These are phyloP conservation scores for Stemphylium vesicarium DNA, from an alignment of 2,329 filamentous ascomycete species.

Conservation along the genomic window DNA sequence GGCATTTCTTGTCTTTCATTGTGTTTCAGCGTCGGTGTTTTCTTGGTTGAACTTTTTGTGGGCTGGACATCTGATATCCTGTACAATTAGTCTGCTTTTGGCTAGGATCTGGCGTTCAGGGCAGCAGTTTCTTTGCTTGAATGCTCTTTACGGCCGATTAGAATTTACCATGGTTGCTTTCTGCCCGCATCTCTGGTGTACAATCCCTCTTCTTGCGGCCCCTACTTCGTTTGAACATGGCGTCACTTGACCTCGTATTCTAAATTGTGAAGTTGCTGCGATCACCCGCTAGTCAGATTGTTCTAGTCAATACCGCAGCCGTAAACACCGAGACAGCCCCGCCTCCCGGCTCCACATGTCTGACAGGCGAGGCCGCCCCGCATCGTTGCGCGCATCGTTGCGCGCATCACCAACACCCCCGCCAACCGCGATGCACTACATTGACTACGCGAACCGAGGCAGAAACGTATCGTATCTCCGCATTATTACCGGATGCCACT, in stretches of 20 bases:
- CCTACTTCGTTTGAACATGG: not conserved
- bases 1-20: conserved; percentile 19
- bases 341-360: conserved; percentile 6
- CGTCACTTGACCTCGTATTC: not conserved
- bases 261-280: not conserved
- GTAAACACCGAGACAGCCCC: conserved; percentile 20
- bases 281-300: not conserved
- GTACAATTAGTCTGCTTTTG: conserved; percentile 37
- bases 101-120: not conserved
- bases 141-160: not conserved
- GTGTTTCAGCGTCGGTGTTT: conserved; percentile 27
- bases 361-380: conserved; percentile 12
- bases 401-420: conserved; percentile 7
- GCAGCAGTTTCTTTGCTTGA: not conserved
- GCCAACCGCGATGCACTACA: not conserved
- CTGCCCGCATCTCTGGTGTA: no score
- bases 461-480: conserved; percentile 10
- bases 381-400: conserved; percentile 19
- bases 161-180: not conserved
- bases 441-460: conserved; percentile 19
- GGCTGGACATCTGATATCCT: conserved; percentile 45
- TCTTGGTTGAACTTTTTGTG: conserved; percentile 17
- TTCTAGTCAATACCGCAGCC: not conserved
- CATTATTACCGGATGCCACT: conserved; percentile 13
- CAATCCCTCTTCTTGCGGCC: not conserved